phyloP scores from a whole-genome alignment of 805 yeast species.

The Suhomyces pyralidae region DNA sequence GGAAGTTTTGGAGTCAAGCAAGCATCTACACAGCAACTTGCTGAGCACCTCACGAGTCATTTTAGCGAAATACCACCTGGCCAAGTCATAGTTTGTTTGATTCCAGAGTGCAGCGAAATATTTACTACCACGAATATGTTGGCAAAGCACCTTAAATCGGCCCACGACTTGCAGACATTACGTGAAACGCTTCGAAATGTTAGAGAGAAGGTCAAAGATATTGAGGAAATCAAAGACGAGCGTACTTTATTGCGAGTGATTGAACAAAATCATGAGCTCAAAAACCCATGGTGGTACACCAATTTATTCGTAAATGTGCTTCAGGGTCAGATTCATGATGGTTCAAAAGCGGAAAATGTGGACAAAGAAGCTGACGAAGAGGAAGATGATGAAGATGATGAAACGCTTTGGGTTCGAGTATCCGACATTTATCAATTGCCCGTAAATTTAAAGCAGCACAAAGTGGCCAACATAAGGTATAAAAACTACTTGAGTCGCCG shows the following conservation, averaged over 20 bases:
- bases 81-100: conserved; percentile 37
- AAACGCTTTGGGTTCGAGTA: conserved; percentile 11
- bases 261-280: conserved; percentile 32
- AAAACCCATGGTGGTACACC: conserved; percentile 44
- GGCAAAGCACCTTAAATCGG: conserved; percentile 59
- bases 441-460: conserved; percentile 30
- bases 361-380: background rate
- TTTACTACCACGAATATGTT: conserved; percentile 62
- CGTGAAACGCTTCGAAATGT: conserved; percentile 23
- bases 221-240: conserved; percentile 20
- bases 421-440: conserved; percentile 23
- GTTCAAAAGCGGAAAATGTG: background rate
- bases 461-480: conserved; percentile 33
- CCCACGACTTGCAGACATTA: conserved; percentile 50
- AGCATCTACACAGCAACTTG: conserved; percentile 55
- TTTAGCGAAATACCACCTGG: conserved; percentile 61
- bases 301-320: conserved; percentile 26
- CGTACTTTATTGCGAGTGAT: conserved; percentile 24
- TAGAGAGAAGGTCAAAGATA: conserved; percentile 18
- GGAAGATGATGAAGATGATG: conserved; percentile 1
- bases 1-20: conserved; percentile 48
- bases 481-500: conserved; percentile 11
- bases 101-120: conserved; percentile 59
- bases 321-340: conserved; percentile 9
- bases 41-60: conserved; percentile 63